These are phyloP conservation scores for Carallia pectinifolia DNA, from an alignment of 345 rosid genomes.

Conservation along the genomic window DNA sequence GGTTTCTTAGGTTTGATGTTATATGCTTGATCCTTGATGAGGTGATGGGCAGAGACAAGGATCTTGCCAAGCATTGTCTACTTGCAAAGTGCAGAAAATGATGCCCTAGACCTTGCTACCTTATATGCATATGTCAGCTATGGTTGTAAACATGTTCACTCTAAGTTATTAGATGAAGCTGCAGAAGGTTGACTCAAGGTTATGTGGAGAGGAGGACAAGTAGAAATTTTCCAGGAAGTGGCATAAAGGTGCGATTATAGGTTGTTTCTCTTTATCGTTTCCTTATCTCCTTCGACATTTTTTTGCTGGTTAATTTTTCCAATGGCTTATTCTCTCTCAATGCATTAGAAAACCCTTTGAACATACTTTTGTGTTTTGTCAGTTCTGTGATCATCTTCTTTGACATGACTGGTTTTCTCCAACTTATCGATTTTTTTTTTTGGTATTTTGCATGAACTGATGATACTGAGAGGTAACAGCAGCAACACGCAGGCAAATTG, in stretches of 20 bases:
- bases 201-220: slow-evolving; percentile 83
- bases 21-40: slow-evolving; percentile 92
- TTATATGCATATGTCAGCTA: slow-evolving; percentile 80
- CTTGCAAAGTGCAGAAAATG: slow-evolving; percentile 70
- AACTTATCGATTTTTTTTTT: not conserved
- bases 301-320: too few species aligned
- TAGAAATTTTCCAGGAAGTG: slow-evolving; percentile 92
- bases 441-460: not conserved
- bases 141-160: slow-evolving; percentile 78
- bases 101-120: slow-evolving; percentile 62
- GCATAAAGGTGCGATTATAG: slow-evolving; percentile 59
- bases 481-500: slow-evolving; percentile 93
- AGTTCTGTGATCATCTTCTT: too few species aligned
- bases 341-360: too few species aligned
- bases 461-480: slow-evolving; percentile 70
- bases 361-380: too few species aligned
- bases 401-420: not conserved
- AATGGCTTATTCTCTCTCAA: too few species aligned
- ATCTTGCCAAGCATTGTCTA: slow-evolving; percentile 75
- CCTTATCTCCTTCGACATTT: not conserved
- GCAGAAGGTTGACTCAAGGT: slow-evolving; percentile 83
- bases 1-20: slow-evolving; percentile 73
- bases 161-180: slow-evolving; percentile 87
- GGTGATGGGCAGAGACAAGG: slow-evolving; percentile 87
- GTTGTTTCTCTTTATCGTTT: not conserved